phyloP scores from a whole-genome alignment of 2,329 filamentous ascomycete genomes.

The Chaetomium strumarium region DNA sequence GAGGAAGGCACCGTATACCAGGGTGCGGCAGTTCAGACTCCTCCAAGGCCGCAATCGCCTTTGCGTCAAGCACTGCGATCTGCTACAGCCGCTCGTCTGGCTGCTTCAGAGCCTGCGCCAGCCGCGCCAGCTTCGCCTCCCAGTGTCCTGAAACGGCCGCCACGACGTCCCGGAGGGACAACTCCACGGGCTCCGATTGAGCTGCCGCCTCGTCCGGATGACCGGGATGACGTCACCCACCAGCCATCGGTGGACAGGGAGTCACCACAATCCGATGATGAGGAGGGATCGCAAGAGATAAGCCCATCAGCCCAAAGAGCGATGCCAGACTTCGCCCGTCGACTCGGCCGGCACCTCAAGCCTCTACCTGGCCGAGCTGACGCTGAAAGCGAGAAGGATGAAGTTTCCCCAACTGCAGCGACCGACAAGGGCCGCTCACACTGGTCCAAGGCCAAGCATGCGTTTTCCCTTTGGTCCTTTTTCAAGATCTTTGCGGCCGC shows the following conservation, averaged over 20 bases:
- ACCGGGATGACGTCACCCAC: background rate
- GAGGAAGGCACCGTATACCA: constrained; percentile 26
- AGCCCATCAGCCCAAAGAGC: background rate
- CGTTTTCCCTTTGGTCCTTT: background rate
- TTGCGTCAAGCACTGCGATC: background rate
- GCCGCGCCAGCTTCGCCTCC: constrained; percentile 2
- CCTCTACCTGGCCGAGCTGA: background rate
- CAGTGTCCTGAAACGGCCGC: constrained; percentile 2
- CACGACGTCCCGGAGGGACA: constrained; percentile 3
- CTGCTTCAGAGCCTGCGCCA: background rate
- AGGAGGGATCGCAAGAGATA: background rate
- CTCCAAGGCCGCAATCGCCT: constrained; percentile 7
- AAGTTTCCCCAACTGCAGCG: background rate
- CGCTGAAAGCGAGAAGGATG: background rate
- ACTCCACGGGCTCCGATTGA: background rate
- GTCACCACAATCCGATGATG: background rate
- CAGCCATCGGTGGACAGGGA: background rate
- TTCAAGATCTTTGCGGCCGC: background rate
- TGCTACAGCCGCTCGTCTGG: background rate
- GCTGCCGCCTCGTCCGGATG: background rate
- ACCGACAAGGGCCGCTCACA: background rate
- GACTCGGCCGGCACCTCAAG: background rate
- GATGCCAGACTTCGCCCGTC: background rate
- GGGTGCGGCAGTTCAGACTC: constrained; percentile 21
- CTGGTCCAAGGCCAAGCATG: background rate